Evolutionary conservation across 306 rosid species (phyloP).

Genomic region (Gastrolobium villosum): DNA sequence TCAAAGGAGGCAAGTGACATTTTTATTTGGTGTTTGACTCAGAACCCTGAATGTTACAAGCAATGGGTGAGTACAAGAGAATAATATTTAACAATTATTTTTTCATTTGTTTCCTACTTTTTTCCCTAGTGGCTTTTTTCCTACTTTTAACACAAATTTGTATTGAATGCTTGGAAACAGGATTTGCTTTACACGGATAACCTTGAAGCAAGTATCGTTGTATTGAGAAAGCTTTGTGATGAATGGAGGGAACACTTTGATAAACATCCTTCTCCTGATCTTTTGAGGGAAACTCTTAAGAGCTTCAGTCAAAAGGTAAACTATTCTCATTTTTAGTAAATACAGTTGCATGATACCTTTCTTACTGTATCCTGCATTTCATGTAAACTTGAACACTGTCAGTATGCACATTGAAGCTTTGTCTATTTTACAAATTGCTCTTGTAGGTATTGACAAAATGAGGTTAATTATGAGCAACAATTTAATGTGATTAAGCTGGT

Average conservation of each 20-base stretch:
- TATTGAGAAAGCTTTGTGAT: constrained; percentile 56
- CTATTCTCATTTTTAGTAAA: constrained; percentile 4
- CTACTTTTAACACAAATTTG: background rate
- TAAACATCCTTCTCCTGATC: constrained; percentile 50
- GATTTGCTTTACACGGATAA: constrained; percentile 62
- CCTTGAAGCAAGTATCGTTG: constrained; percentile 58
- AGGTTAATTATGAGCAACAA: background rate
- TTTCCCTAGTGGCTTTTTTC: background rate
- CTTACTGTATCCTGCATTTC: constrained; percentile 10
- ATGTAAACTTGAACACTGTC: constrained; percentile 5
- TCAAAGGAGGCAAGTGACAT: constrained; percentile 60
- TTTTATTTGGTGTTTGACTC: constrained; percentile 65
- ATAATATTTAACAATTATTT: background rate
- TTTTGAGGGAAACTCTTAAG: constrained; percentile 55
- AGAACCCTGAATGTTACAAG: constrained; percentile 62
- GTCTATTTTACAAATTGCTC: background rate
- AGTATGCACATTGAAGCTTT: background rate
- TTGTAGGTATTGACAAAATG: background rate
- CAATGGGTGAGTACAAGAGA: constrained; percentile 60
- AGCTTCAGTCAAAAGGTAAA: constrained; percentile 59
- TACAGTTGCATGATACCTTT: constrained; percentile 14
- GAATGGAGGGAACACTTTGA: constrained; percentile 54
- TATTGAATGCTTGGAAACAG: constrained; percentile 51
- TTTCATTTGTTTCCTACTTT: background rate
- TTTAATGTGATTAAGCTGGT: background rate